Percentiles rank a stretch among this genome's conserved stretches.
phyloP scores from a whole-genome alignment of 768 basidiomycete genomes.

The Collybiopsis confluens region DNA sequence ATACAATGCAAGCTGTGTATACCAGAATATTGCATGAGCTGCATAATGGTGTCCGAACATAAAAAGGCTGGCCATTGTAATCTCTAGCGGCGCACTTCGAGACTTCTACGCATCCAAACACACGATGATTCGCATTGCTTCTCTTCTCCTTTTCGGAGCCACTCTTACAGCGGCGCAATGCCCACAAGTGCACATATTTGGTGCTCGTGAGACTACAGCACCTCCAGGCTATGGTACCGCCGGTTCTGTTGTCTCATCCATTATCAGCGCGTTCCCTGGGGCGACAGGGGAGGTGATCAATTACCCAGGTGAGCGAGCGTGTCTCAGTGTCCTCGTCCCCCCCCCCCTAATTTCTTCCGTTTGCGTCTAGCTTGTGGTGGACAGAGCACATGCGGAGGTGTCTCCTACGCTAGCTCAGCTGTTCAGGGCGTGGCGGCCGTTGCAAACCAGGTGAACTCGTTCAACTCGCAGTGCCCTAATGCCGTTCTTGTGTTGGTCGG shows the following conservation, averaged over 20 bases:
- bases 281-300: conserved; percentile 28
- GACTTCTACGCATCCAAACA: no score
- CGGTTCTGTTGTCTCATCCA: conserved; percentile 22
- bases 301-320: no score
- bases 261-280: conserved; percentile 23
- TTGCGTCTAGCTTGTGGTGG: conserved; percentile 32
- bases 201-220: conserved; percentile 29
- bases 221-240: conserved; percentile 28
- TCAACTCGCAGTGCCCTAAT: conserved; percentile 27
- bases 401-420: conserved; percentile 28
- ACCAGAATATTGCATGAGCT: no score
- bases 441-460: conserved; percentile 25
- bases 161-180: conserved; percentile 17
- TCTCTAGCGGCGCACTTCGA: no score
- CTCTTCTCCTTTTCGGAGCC: conserved; percentile 12
- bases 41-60: no score
- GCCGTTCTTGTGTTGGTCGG: conserved; percentile 28
- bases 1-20: no score
- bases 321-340: no score
- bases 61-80: no score
- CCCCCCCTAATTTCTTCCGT: no score
- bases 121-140: conserved; percentile 11
- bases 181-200: conserved; percentile 29
- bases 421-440: conserved; percentile 26
- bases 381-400: conserved; percentile 25